Evolutionary conservation across 805 yeast species (phyloP), one percentile per base, ranked within the genome.

Genomic region (Cyberlindnera maclurae): DNA sequence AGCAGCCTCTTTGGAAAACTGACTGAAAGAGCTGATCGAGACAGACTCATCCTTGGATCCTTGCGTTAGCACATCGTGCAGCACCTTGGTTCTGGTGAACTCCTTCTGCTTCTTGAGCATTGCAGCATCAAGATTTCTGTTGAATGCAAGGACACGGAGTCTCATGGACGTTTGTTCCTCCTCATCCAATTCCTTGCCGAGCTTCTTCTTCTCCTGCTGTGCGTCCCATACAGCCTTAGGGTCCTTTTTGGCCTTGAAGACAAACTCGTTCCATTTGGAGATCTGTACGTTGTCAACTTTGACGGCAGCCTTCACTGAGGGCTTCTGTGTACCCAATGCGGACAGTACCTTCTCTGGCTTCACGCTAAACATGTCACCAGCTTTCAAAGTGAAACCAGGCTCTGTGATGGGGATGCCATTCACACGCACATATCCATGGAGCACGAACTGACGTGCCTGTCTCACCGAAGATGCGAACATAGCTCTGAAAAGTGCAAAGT

Each of bases 391-490:
- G 59, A 70, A 90, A 6, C 87, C 77, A 4, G 97, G 95, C 51
- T 83, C 85, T 51, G 71, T 74, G 44, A 89, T 80, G 12, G 67
- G 69, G 27, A 81, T 73, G 9, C 96, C 97, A 57, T 90, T 93
- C 29, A 90, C 97, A 46, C 70, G 67, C 11, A 90, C 97, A 47
- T 80, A 68, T 1, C 95, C 95, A 34, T 77, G 78, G 12, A 84
- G 61, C 43, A 93, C 79, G 53, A 83, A 87, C 57, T 84, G 88
- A 50, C 96, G 76, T 3, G 98, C 96, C 63, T 90, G 97, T 68
- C 97, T 79, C 4, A 87, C 77, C 7, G 95, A 83, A 5, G 95
- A 76, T 5, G 97, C 96, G 67, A 90, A 88, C 83, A 90, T 72
- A 15, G 96, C 70, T 62, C 98, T 79, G 66, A 86, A 93, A 10